A percentile compares a stretch with the other conserved stretches of the same genome.
These are phyloP conservation scores for Suillus spraguei DNA, from an alignment of 768 basidiomycete species.

Conservation along the genomic window DNA sequence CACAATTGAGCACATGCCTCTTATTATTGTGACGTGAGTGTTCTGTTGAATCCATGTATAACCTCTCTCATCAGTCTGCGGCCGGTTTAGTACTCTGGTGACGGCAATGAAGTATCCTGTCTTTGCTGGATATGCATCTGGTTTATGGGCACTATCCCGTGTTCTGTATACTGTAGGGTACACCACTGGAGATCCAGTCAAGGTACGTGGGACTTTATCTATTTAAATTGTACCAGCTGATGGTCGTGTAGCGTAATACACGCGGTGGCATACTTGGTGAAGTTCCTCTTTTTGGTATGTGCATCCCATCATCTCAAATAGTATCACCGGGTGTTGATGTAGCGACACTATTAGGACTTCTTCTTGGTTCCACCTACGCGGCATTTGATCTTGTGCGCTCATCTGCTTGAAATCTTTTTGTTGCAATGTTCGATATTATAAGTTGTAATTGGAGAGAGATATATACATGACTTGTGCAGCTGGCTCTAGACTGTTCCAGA, in stretches of 20 bases:
- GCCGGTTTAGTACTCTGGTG: conserved; percentile 36
- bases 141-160: conserved; percentile 39
- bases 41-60: too few species aligned
- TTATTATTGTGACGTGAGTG: conserved; percentile 18
- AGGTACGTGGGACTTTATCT: conserved; percentile 27
- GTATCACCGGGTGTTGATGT: neutral
- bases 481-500: too few species aligned
- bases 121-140: conserved; percentile 38
- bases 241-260: conserved; percentile 16
- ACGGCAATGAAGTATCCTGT: conserved; percentile 37
- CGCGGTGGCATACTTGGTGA: conserved; percentile 19
- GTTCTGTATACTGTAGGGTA: conserved; percentile 46
- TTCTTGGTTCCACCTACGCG: conserved; percentile 19
- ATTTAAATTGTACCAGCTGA: neutral
- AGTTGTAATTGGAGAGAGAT: neutral
- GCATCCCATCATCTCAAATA: neutral
- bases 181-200: conserved; percentile 39
- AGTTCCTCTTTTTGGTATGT: conserved; percentile 19
- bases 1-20: conserved; percentile 45
- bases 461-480: neutral
- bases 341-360: conserved; percentile 15
- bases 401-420: conserved; percentile 9
- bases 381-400: conserved; percentile 16
- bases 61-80: neutral
- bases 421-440: neutral